Evolutionary conservation across 495 filamentous ascomycete genomes (phyloP).

Genomic region (Tuber indicum): DNA sequence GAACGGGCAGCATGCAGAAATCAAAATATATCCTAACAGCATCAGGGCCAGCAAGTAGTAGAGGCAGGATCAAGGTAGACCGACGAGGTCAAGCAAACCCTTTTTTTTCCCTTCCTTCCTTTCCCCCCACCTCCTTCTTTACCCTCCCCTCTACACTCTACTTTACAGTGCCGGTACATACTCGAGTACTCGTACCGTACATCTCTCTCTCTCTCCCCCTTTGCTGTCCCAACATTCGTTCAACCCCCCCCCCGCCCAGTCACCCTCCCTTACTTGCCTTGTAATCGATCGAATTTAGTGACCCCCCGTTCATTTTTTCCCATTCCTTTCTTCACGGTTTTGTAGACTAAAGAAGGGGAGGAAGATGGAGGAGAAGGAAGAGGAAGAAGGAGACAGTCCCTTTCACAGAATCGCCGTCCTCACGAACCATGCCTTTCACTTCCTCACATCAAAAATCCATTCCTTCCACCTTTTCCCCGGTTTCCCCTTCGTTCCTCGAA

Average conservation of each 20-base stretch:
- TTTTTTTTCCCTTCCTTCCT: background rate
- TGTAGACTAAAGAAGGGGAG: background rate
- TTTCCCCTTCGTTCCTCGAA: constrained; percentile 2
- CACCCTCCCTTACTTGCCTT: background rate
- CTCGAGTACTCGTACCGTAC: background rate
- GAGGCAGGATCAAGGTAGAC: background rate
- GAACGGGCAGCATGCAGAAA: background rate
- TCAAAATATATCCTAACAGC: background rate
- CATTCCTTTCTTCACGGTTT: background rate
- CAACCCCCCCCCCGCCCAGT: background rate
- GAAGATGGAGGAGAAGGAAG: background rate
- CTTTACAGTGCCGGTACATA: background rate
- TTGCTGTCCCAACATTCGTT: background rate
- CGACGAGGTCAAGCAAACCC: background rate
- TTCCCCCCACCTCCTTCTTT: background rate
- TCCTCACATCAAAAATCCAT: background rate
- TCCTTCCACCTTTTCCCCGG: background rate
- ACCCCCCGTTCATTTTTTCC: background rate
- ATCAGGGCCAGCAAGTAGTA: background rate
- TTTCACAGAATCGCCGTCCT: background rate
- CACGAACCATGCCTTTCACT: background rate
- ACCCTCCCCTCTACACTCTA: background rate
- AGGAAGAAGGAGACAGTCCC: background rate
- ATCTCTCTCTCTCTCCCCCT: background rate
- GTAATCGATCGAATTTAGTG: constrained; percentile 2